Base-by-base conservation (phyloP, 805 yeast genomes). In the Scheffersomyces ergatensis region DNA sequence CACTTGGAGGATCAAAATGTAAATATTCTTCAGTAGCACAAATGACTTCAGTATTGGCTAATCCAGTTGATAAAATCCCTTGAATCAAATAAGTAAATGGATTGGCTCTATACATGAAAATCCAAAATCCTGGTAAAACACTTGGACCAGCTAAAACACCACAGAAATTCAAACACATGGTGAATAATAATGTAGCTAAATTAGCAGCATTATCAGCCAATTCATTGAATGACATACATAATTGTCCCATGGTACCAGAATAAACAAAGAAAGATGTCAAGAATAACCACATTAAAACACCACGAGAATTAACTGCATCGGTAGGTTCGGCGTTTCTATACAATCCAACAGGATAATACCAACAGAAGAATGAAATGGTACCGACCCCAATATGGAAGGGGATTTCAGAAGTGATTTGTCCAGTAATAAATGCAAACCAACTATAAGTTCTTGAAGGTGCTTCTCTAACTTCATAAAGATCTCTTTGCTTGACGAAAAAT, bases 61-160 rank as follows among this genome's bases (percentile, higher is more conserved):
- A 53, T 11, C 60, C 60, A 32, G 58, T 48, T 3, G 60, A 36
- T 37, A 62, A 57, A 50, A 78, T 59, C 33, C 79, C 82, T 76
- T 83, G 56, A 39, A 85, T 65, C 64, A 82, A 71, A 52, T 83
- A 85, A 1, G 89, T 81, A 48, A 83, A 65, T n/a, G 93, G 46
- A 80, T 76, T 72, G n/a, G 70, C 75, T 57, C 89, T 71, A 70
- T 83, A 85, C 88, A 85, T 81, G 71, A 83, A 85, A 33, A 75
- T 67, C 89, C 90, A 79, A 61, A 53, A 69, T 39, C 51, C 53
- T 15, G 60, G 65, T 54, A 53, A 67, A 48, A 47, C 53, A 56
- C 46, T 50, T 4, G 50, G 62, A 13, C 55, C 54, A 14, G 63
- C 65, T 37, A 63, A 52, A 15, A 62, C 67, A 53, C 69, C 69